These are phyloP conservation scores for Mycosphaerella sp. DNA, from an alignment of 2,329 filamentous ascomycete species.

Conservation along the genomic window DNA sequence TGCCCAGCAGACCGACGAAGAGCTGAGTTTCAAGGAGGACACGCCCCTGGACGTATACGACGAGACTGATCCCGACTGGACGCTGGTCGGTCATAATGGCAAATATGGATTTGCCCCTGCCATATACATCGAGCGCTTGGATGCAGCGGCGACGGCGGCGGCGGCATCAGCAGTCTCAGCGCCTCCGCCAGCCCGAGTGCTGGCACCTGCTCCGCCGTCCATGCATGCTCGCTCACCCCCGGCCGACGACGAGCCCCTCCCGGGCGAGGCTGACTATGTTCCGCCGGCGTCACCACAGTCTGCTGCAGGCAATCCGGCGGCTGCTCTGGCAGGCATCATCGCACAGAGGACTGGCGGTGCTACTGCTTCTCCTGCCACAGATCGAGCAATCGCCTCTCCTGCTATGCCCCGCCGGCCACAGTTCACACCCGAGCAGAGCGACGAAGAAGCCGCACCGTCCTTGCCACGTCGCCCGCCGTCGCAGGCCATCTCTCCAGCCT, in stretches of 20 bases:
- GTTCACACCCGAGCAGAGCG: slow-evolving; percentile 61
- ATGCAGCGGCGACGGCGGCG: slow-evolving; percentile 38
- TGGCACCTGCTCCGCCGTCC: slow-evolving; percentile 31
- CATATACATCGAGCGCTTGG: slow-evolving; percentile 81
- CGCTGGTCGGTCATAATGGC: slow-evolving; percentile 73
- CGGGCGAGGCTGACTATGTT: slow-evolving; percentile 39
- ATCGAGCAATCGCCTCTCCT: slow-evolving; percentile 41
- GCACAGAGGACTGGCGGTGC: slow-evolving; percentile 42
- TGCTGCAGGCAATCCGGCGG: slow-evolving; percentile 46
- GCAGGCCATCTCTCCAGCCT: slow-evolving; percentile 9
- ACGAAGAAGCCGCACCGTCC: slow-evolving; percentile 57
- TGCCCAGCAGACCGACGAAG: slow-evolving; percentile 92
- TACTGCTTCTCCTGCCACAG: slow-evolving; percentile 22
- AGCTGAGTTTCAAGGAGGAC: slow-evolving; percentile 92
- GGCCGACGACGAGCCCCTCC: slow-evolving; percentile 34
- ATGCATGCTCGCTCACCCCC: slow-evolving; percentile 37
- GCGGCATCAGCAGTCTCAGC: slow-evolving; percentile 34
- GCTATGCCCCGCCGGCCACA: slow-evolving; percentile 51
- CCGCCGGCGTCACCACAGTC: slow-evolving; percentile 38
- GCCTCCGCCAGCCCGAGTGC: slow-evolving; percentile 34
- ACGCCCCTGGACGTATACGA: slow-evolving; percentile 79
- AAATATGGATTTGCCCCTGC: slow-evolving; percentile 93
- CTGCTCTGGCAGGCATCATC: slow-evolving; percentile 52
- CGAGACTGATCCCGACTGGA: slow-evolving; percentile 91
- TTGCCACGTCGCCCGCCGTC: slow-evolving; percentile 60